phyloP scores from a whole-genome alignment of 164 flowering plant species.

The Euptelea pleiosperma region DNA sequence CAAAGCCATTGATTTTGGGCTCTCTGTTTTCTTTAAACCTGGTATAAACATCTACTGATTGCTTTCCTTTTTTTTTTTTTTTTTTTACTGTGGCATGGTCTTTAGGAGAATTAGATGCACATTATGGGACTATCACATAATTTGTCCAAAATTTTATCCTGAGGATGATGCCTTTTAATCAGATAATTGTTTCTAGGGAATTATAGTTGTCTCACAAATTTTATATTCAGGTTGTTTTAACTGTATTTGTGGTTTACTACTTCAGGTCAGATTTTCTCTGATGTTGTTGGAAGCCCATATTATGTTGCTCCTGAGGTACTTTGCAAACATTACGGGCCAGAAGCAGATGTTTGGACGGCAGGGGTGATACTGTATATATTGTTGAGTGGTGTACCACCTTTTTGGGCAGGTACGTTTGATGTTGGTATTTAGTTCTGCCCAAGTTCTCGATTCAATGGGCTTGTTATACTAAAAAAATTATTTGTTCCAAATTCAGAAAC shows the following conservation, averaged over 20 bases:
- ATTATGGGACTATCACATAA: no score
- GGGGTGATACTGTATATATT: slow-evolving; percentile 86
- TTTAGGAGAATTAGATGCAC: no score
- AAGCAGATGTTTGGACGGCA: slow-evolving; percentile 99
- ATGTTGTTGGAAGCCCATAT: slow-evolving; percentile 98
- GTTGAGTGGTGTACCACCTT: slow-evolving; percentile 98
- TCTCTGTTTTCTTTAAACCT: slow-evolving; percentile 90
- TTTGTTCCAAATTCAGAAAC: slow-evolving; percentile 40
- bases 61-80: not conserved
- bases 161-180: no score
- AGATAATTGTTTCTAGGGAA: no score
- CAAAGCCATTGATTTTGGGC: slow-evolving; percentile 92
- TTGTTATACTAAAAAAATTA: slow-evolving; percentile 1
- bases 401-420: slow-evolving; percentile 85
- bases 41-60: slow-evolving; percentile 33
- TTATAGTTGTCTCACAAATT: slow-evolving; percentile 4
- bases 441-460: not conserved
- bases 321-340: slow-evolving; percentile 90
- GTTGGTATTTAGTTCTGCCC: not conserved
- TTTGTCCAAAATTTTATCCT: no score
- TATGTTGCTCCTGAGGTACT: slow-evolving; percentile 99
- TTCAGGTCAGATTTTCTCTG: slow-evolving; percentile 86
- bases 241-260: slow-evolving; percentile 7
- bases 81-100: no score
- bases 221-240: not conserved